Evolutionary conservation across 2,329 filamentous ascomycete species (phyloP).

Genomic region (Aspergillus nomiae): DNA sequence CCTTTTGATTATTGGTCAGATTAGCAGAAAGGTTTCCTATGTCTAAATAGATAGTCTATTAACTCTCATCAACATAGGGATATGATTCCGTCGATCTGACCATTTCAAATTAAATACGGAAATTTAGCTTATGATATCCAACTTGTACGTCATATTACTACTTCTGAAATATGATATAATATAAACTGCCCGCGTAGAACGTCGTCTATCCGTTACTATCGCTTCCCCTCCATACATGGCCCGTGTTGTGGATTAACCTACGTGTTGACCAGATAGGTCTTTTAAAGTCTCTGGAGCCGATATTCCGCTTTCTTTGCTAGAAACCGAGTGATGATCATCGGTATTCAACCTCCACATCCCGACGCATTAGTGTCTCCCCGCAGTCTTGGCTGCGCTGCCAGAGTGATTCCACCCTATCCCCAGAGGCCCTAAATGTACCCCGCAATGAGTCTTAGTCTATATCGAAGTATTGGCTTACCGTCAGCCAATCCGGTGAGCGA

Average conservation of each 20-base stretch:
- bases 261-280: too few relatives aligned
- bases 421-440: background rate
- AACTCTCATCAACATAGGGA: too few relatives aligned
- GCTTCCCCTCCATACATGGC: too few relatives aligned
- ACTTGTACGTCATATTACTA: too few relatives aligned
- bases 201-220: too few relatives aligned
- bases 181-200: accelerated
- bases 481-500: background rate
- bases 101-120: too few relatives aligned
- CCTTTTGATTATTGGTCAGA: too few relatives aligned
- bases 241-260: too few relatives aligned
- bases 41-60: accelerated
- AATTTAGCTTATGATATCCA: too few relatives aligned
- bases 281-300: too few relatives aligned
- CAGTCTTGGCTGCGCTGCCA: background rate
- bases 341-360: background rate
- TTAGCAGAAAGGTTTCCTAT: accelerated
- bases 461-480: accelerated
- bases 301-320: background rate
- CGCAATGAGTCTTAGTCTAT: background rate
- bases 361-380: background rate
- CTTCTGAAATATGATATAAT: too few relatives aligned
- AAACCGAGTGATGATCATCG: background rate
- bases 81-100: too few relatives aligned
- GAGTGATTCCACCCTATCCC: background rate